Evolutionary conservation across 257 asterid genomes (phyloP), one percentile per base, ranked within the genome.

Genomic region (Mentha longifolia): DNA sequence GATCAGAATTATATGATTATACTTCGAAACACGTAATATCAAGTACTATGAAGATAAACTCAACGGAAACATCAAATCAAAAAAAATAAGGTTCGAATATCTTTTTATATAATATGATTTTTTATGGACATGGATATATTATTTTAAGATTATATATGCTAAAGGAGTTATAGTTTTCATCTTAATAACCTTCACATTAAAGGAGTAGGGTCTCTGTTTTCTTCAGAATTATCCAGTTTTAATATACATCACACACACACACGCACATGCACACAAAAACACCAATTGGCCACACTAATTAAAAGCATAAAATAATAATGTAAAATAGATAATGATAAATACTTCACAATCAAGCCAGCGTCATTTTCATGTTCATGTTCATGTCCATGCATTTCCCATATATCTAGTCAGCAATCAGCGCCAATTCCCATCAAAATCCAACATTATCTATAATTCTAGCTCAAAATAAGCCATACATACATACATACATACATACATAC

Each of bases 361-460:
- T 54, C 51, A 35, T 73, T 49, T 52, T 49, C 70, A 14, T 25
- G 22, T 50, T 49, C 70, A 14, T 25, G 22, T 50, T 50, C 47
- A 64, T 70, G 73, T 76, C 77, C 74, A 76, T 55, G 76, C 59
- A 64, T 41, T 45, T 72, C 43, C 19, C 15, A 69, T n/a, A n/a
- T n/a, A n/a, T 78, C 82, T 55, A 61, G 64, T 73, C 78, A 77
- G 71, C 81, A 72, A 25, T 62, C 51, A 9, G 5, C 65, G 28
- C 45, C 51, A 41, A 35, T 57, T 17, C 50, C 62, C 22, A 31
- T 71, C 61, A 42, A 30, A 67, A 67, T 30, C 16, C 54, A 65
- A 52, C 57, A 41, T 39, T 30, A 52, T 72, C 65, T 42, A 7
- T 65, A 42, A 50, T 67, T 42, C 31, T 30, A 15, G 68, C 49